These are phyloP conservation scores for Podospora sp. DNA, from an alignment of 495 filamentous ascomycete species.

Conservation along the genomic window DNA sequence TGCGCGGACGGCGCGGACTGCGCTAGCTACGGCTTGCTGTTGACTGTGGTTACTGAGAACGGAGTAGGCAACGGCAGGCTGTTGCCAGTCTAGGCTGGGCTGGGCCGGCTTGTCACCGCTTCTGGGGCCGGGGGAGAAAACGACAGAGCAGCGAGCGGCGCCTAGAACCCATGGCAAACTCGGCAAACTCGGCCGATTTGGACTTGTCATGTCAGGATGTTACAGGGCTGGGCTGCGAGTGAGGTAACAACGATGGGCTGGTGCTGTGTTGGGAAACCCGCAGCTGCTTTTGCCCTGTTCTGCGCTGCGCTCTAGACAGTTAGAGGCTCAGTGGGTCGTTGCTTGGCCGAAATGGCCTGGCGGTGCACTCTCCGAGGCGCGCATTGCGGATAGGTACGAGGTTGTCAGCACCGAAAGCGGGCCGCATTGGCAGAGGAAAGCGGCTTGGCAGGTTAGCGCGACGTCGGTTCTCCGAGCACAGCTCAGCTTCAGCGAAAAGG, in stretches of 20 bases:
- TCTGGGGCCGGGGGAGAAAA: too few species aligned
- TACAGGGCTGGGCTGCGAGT: background rate
- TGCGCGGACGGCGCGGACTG: background rate
- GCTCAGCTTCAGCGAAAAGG: background rate
- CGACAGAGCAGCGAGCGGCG: too few species aligned
- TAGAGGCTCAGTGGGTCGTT: background rate
- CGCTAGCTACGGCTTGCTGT: background rate
- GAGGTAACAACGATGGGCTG: too few species aligned
- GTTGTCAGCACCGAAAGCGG: background rate
- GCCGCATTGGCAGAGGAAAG: background rate
- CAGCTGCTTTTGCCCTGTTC: background rate
- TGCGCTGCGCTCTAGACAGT: background rate
- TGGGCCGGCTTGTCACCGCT: too few species aligned
- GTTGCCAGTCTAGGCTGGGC: too few species aligned
- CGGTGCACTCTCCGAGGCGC: background rate
- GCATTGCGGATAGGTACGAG: background rate
- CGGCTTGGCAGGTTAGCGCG: background rate
- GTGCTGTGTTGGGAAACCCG: background rate
- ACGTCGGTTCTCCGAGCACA: background rate
- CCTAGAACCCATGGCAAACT: background rate
- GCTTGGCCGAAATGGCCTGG: background rate
- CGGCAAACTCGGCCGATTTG: background rate
- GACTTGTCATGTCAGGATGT: background rate
- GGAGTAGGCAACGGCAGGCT: too few species aligned
- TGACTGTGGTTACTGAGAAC: too few species aligned